Percentiles rank a stretch among this genome's conserved stretches.
These are phyloP conservation scores for Diphasiastrum complanatum DNA, from an alignment of 83 land plant species.

Conservation along the genomic window DNA sequence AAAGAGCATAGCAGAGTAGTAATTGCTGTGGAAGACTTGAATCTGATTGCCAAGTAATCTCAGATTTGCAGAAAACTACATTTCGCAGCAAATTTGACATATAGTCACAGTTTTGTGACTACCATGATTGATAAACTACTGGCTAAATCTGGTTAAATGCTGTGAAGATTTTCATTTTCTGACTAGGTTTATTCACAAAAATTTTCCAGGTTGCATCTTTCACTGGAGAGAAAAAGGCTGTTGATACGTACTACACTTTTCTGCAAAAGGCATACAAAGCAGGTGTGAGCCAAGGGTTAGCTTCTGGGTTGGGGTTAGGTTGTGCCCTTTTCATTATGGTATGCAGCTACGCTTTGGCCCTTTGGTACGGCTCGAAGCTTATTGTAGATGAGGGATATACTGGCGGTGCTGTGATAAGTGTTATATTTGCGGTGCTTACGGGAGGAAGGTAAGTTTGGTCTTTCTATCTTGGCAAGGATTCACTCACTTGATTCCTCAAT, in stretches of 20 bases:
- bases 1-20: too few species aligned
- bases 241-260: slow-evolving; percentile 34
- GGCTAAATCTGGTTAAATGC: too few species aligned
- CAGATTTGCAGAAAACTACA: too few species aligned
- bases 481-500: too few species aligned
- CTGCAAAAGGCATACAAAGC: slow-evolving; percentile 39
- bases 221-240: slow-evolving; percentile 54
- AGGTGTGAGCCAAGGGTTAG: slow-evolving; percentile 42
- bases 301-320: slow-evolving; percentile 49
- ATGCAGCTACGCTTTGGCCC: slow-evolving; percentile 44
- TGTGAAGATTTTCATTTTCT: too few species aligned
- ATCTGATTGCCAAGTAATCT: too few species aligned
- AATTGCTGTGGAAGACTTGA: too few species aligned
- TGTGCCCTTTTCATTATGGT: slow-evolving; percentile 30
- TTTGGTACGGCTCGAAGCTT: slow-evolving; percentile 56
- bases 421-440: slow-evolving; percentile 46
- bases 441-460: slow-evolving; percentile 76
- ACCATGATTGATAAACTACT: too few species aligned
- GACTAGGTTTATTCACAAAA: too few species aligned
- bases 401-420: slow-evolving; percentile 52
- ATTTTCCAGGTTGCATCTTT: slow-evolving; percentile 70
- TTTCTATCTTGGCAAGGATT: too few species aligned
- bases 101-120: too few species aligned
- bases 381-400: slow-evolving; percentile 43
- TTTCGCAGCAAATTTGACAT: too few species aligned